phyloP scores from a whole-genome alignment of 1,284 basidiomycete species.

The Fistulinella cinereoalba region DNA sequence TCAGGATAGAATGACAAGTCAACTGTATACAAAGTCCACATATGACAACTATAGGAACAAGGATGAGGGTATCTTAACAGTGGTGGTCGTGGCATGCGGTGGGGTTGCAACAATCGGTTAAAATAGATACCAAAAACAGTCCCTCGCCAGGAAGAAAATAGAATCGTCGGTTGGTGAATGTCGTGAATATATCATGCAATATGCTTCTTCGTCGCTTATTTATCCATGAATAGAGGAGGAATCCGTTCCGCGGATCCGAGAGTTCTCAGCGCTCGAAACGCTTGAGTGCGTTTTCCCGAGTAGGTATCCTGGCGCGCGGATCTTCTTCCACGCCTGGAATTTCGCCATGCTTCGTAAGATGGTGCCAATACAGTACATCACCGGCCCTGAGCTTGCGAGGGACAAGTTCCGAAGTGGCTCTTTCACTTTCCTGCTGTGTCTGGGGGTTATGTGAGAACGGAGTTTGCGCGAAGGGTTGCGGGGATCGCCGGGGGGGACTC shows the following conservation, averaged over 20 bases:
- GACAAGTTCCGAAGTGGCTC: slow-evolving; percentile 17
- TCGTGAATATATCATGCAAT: slow-evolving; percentile 30
- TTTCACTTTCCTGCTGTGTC: slow-evolving; percentile 18
- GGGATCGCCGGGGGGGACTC: slow-evolving; percentile 18
- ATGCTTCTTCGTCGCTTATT: slow-evolving; percentile 13
- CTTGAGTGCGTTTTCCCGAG: slow-evolving; percentile 4
- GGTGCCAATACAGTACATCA: slow-evolving; percentile 76
- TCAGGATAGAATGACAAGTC: slow-evolving; percentile 11
- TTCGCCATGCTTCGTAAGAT: slow-evolving; percentile 71
- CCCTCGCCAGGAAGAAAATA: slow-evolving; percentile 16
- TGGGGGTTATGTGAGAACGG: slow-evolving; percentile 17
- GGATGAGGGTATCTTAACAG: slow-evolving; percentile 34
- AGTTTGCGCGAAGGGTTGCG: slow-evolving; percentile 15
- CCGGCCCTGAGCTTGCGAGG: slow-evolving; percentile 52
- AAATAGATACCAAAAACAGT: slow-evolving; percentile 31
- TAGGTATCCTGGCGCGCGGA: slow-evolving; percentile 43
- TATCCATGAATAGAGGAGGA: slow-evolving; percentile 8
- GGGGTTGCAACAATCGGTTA: slow-evolving; percentile 25
- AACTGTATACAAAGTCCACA: slow-evolving; percentile 28
- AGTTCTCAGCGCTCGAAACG: slow-evolving; percentile 31
- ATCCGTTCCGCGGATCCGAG: slow-evolving; percentile 9
- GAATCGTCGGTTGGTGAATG: slow-evolving; percentile 19
- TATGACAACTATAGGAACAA: slow-evolving; percentile 28
- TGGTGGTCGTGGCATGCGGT: slow-evolving; percentile 31
- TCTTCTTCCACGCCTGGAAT: slow-evolving; percentile 65